These are phyloP conservation scores for Suillus hirtellus DNA, from an alignment of 768 basidiomycete species.

Conservation along the genomic window DNA sequence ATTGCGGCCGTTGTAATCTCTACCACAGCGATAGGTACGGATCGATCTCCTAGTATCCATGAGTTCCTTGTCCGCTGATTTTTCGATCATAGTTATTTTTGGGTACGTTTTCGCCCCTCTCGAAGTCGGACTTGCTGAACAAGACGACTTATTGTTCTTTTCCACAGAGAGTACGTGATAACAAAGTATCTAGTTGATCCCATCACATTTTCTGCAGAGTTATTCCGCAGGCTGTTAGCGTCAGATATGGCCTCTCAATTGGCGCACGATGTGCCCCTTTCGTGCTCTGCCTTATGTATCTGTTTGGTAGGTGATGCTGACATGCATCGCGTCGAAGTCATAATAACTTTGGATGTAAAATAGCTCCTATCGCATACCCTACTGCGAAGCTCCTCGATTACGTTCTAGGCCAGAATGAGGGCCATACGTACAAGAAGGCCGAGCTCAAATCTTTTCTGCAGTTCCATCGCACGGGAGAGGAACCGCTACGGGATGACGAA, in stretches of 20 bases:
- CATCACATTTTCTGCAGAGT: slow-evolving; percentile 40
- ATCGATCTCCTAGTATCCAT: slow-evolving; percentile 2
- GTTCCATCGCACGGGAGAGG: slow-evolving; percentile 76
- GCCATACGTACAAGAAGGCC: slow-evolving; percentile 79
- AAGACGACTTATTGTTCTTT: slow-evolving; percentile 1
- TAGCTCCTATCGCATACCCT: slow-evolving; percentile 78
- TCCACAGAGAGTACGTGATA: slow-evolving; percentile 37
- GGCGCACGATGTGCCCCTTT: slow-evolving; percentile 79
- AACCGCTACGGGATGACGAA: slow-evolving; percentile 76
- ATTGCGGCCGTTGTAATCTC: slow-evolving; percentile 77
- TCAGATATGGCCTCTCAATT: slow-evolving; percentile 76
- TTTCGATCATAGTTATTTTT: slow-evolving; percentile 62
- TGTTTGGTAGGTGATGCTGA: slow-evolving; percentile 38
- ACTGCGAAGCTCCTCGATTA: slow-evolving; percentile 74
- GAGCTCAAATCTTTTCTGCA: slow-evolving; percentile 78
- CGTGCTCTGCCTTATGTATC: slow-evolving; percentile 72
- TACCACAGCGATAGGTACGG: slow-evolving; percentile 55
- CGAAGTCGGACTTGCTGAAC: neutral
- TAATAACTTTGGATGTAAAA: neutral
- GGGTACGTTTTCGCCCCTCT: slow-evolving; percentile 49
- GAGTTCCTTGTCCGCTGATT: slow-evolving; percentile 9
- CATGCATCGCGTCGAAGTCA: neutral
- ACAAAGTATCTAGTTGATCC: neutral
- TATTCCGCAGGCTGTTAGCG: slow-evolving; percentile 73
- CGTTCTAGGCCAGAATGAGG: slow-evolving; percentile 74